Base-by-base conservation (phyloP, 345 rosid species). In the Dipteronia sinensis region DNA sequence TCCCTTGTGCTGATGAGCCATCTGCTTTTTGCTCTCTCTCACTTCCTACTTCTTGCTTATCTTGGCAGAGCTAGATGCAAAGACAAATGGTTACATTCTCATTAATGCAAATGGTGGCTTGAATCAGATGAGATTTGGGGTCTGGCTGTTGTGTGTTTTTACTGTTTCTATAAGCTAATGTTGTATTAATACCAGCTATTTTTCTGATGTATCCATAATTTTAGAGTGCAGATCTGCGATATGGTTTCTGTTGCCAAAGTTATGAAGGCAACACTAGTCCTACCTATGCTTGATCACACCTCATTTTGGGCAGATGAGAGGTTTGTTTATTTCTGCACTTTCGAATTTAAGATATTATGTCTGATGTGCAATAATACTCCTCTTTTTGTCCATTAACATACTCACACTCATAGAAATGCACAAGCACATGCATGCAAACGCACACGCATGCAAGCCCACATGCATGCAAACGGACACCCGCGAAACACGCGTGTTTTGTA, bases 91-190 rank as follows among this genome's bases (percentile, higher is more conserved):
- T 16, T 95, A 90, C 85, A 84, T 95, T 72, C 92, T 92, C 73
- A 86, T 93, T 74, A 93, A 92, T 86, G 97, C 98, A 63, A 95
- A 95, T 82, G 99, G 99, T 71, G 99, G 99, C 89, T 86, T 95
- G 77, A 95, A 95, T 82, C 99, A 95, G 91, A 93, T 95, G 99
- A 89, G 99, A 92, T 93, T 93, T 90, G 99, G 99, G 98, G 99
- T 95, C 91, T 72, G 95, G 88, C 85, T 88, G 61, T 88, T 86
- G 77, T 81, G 80, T 71, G 69, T 79, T 82, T 76, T 68, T 72
- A 74, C 75, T 78, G 67, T 72, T 67, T 87, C 53, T 59, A 23
- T 61, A 19, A 19, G 67, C 65, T 76, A 49, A 27, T 67, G 11
- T 74, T 65, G 25, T 56, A 25, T 44, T 20, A 58, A 40, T 74